phyloP scores from a whole-genome alignment of 139 green algal species.

The Gonium pectorale region DNA sequence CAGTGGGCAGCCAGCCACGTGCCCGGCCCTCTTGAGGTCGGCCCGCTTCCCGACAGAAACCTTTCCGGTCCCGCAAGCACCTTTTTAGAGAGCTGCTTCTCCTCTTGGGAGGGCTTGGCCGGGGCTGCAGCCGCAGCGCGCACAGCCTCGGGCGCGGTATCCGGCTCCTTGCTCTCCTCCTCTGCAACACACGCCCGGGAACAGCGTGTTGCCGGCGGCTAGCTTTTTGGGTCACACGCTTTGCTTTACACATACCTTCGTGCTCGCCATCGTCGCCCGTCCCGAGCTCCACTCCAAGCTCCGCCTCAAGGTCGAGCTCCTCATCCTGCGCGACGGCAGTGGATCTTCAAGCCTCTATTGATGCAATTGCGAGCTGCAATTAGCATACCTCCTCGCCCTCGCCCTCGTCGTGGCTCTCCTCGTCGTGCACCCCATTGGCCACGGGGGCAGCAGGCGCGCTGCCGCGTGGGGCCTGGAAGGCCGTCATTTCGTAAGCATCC shows the following conservation, averaged over 20 bases:
- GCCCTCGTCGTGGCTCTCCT: constrained; percentile 53
- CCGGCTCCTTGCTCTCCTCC: constrained; percentile 26
- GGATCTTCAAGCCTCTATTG: neutral
- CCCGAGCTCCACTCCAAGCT: constrained; percentile 59
- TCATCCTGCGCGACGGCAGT: constrained; percentile 1
- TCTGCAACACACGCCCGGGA: no score
- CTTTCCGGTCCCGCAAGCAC: no score
- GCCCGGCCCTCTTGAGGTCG: no score
- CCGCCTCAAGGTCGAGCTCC: constrained; percentile 62
- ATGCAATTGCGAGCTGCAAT: neutral
- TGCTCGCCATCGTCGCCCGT: constrained; percentile 49
- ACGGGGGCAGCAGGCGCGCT: neutral
- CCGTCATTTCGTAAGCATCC: neutral
- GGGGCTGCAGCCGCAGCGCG: constrained; percentile 32
- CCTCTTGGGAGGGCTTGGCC: constrained; percentile 51
- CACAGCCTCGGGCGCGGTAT: neutral
- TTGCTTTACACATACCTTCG: constrained; percentile 23
- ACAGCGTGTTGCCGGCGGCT: no score
- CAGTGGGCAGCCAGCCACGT: no score
- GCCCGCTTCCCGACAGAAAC: no score
- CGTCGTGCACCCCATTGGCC: constrained; percentile 46
- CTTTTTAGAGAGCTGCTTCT: constrained; percentile 79
- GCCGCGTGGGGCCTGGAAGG: constrained; percentile 13
- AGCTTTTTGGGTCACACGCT: no score
- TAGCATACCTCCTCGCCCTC: constrained; percentile 55